phyloP scores from a whole-genome alignment of 768 basidiomycete species.

The Psilocybe sp. region DNA sequence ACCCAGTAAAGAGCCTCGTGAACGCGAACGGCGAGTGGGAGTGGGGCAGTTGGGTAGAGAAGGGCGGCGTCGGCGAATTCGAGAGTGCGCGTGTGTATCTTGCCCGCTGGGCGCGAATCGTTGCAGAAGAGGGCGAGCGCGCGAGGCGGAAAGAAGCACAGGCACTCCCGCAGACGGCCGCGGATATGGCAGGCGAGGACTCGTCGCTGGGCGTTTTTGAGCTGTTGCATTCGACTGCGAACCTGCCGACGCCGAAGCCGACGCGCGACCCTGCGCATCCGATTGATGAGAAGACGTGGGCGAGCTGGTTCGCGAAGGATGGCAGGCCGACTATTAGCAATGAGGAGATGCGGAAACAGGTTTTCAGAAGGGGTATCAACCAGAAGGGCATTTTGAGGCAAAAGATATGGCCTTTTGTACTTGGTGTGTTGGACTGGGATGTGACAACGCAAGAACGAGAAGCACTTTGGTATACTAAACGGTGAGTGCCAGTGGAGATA shows the following conservation, averaged over 20 bases:
- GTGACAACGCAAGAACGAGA: constrained; percentile 59
- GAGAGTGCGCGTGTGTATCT: constrained; percentile 96
- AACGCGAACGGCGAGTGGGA: constrained; percentile 89
- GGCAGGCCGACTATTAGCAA: constrained; percentile 63
- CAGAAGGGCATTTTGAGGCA: constrained; percentile 55
- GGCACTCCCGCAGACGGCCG: constrained; percentile 49
- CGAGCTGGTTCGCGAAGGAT: constrained; percentile 72
- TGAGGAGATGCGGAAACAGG: constrained; percentile 71
- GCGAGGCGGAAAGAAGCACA: constrained; percentile 80
- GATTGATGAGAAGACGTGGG: constrained; percentile 70
- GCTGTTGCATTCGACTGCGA: constrained; percentile 73
- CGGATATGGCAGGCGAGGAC: constrained; percentile 54
- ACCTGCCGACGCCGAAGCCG: constrained; percentile 77
- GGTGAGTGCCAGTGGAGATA: constrained; percentile 34
- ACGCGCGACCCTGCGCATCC: constrained; percentile 81
- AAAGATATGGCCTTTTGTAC: constrained; percentile 87
- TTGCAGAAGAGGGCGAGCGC: constrained; percentile 96
- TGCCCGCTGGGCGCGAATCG: constrained; percentile 94
- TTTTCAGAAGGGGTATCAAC: constrained; percentile 74
- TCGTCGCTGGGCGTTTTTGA: constrained; percentile 88
- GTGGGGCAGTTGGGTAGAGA: constrained; percentile 93
- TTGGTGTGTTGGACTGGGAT: constrained; percentile 85
- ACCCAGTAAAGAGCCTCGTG: constrained; percentile 88
- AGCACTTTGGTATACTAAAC: constrained; percentile 59
- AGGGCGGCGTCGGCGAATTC: constrained; percentile 91